These are phyloP conservation scores for Magnusiomyces sp. DNA, from an alignment of 1,139 yeast genomes.

Conservation along the genomic window DNA sequence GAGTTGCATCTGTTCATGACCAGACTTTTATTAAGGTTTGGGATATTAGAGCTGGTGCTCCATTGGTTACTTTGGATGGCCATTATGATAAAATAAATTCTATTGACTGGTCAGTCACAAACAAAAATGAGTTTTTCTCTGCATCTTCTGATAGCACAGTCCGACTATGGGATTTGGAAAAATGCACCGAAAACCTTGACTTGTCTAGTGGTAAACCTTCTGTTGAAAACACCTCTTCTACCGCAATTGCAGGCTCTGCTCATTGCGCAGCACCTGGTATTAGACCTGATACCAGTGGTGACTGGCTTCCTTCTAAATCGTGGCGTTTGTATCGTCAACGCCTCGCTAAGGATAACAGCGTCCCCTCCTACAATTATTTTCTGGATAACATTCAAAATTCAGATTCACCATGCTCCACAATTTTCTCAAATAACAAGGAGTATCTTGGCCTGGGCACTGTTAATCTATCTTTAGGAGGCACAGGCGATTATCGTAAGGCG, in stretches of 20 bases:
- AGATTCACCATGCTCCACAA: constrained; percentile 22
- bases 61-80: constrained; percentile 47
- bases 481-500: neutral
- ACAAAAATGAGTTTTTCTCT: constrained; percentile 45
- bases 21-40: constrained; percentile 57
- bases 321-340: constrained; percentile 30
- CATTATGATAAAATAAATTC: constrained; percentile 49
- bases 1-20: constrained; percentile 58
- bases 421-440: constrained; percentile 27
- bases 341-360: constrained; percentile 24
- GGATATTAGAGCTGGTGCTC: constrained; percentile 57
- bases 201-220: neutral
- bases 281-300: constrained; percentile 11
- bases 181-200: constrained; percentile 15
- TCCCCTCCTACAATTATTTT: constrained; percentile 24
- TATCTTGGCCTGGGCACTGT: constrained; percentile 23
- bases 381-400: constrained; percentile 19
- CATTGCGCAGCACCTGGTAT: too few species aligned
- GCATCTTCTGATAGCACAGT: constrained; percentile 68
- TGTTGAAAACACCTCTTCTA: neutral
- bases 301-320: constrained; percentile 27
- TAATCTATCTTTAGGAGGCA: constrained; percentile 1
- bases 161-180: constrained; percentile 59
- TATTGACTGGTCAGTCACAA: constrained; percentile 47
- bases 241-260: neutral